Evolutionary conservation across 257 asterid genomes (phyloP).

Genomic region (Verbascum thapsus): DNA sequence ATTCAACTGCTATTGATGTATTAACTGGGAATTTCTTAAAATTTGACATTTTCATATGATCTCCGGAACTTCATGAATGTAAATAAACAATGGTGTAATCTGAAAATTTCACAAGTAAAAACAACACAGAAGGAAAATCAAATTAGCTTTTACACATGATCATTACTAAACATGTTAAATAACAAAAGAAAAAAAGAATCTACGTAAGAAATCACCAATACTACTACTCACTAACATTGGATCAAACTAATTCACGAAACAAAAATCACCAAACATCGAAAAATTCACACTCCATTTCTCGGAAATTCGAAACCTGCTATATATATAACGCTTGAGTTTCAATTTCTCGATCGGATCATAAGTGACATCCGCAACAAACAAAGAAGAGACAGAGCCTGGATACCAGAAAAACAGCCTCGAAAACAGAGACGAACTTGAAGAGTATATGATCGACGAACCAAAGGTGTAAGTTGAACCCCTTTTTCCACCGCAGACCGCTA

Average conservation of each 20-base stretch:
- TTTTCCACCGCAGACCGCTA: conserved; percentile 66
- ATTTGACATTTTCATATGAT: too few relatives aligned
- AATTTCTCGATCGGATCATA: conserved; percentile 45
- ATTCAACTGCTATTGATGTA: too few relatives aligned
- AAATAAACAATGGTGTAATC: too few relatives aligned
- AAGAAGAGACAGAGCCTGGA: conserved; percentile 62
- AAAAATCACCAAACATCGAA: too few relatives aligned
- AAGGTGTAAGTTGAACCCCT: conserved; percentile 52
- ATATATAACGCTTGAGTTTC: background rate
- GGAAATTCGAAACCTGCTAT: too few relatives aligned
- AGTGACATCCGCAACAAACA: conserved; percentile 78
- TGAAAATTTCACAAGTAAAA: too few relatives aligned
- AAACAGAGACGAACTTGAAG: conserved; percentile 65
- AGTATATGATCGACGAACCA: conserved; percentile 71
- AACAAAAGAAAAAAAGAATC: background rate
- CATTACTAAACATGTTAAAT: background rate
- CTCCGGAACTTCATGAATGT: too few relatives aligned
- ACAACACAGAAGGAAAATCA: background rate
- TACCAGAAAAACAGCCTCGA: conserved; percentile 62
- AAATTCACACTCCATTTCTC: too few relatives aligned
- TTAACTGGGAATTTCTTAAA: too few relatives aligned
- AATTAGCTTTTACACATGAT: conserved; percentile 24
- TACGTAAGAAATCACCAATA: background rate
- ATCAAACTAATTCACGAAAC: conserved; percentile 19
- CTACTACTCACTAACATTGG: too few relatives aligned